Evolutionary conservation across 2,329 filamentous ascomycete genomes (phyloP), one percentile per base, ranked within the genome.

Genomic region (Bisporella sp.): DNA sequence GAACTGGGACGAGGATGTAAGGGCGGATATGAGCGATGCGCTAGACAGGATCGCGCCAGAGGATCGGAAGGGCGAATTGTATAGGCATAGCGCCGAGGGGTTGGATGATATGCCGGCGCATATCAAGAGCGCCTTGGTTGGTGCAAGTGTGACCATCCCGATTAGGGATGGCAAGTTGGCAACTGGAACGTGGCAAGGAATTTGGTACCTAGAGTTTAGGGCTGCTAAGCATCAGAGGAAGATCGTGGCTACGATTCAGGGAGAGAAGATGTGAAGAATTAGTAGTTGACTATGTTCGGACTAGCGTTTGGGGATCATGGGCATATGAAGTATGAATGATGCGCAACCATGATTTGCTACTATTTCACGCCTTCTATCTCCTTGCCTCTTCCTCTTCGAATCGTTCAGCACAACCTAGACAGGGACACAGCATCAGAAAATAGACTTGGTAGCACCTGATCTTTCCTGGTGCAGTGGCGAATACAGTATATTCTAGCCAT

Each of bases 81-180:
- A 97, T 70, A 74, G 88, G 41, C 93, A 99, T 71, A 82, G 79
- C 62, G 91, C 85, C 0, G 93, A 96, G 74, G 93, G 93, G 0
- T 69, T 73, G 47, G 93, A 99, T 72, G 93, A 97, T 69, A 96
- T 97, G 89, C 93, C 93, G 37, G 86, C 90, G 52, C 93, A 99
- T 69, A 85, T 99, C 68, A 99, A 99, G 72, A 89, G 85, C 51
- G 87, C 89, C 0, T 72, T 99, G 46, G 77, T 97, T 31, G 93
- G 93, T 11, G 89, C 91, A 4, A 95, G 87, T 59, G 82, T 97
- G 3, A 92, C 84, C 5, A 86, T 99, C 52, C 93, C 93, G 1
- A 96, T 99, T 67, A 85, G 80, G 53, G 83, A 97, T 63, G 93
- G 93, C 39, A 83, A 79, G 60, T 68, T 97, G 65, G 76, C 76